A percentile compares a stretch with the other conserved stretches of the same genome.
These are phyloP conservation scores for Salpingoeca rosetta DNA, from an alignment of 78 protist genomes.

Conservation along the genomic window DNA sequence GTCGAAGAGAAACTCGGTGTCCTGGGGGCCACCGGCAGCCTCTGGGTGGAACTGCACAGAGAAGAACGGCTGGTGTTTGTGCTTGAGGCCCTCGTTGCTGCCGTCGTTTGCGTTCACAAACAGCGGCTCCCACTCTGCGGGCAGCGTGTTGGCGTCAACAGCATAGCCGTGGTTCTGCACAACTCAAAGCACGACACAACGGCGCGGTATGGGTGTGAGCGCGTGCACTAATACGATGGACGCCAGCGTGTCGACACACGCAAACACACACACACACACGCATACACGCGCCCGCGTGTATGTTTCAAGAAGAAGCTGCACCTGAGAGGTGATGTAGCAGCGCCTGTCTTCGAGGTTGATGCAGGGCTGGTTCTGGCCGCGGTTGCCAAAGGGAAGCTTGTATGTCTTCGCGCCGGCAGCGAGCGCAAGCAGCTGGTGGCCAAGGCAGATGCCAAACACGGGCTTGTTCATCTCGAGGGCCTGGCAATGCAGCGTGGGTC, in stretches of 20 bases:
- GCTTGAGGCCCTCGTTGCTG: constrained; percentile 87
- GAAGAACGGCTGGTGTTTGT: constrained; percentile 69
- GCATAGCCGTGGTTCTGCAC: constrained; percentile 83
- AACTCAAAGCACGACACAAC: too few species aligned
- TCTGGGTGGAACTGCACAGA: constrained; percentile 96
- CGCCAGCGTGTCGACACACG: too few species aligned
- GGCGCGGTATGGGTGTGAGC: too few species aligned
- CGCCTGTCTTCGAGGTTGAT: constrained; percentile 40
- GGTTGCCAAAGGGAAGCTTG: constrained; percentile 86
- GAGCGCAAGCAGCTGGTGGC: constrained; percentile 81
- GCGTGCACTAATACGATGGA: too few species aligned
- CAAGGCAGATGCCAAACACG: constrained; percentile 84
- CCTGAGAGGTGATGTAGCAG: constrained; percentile 24
- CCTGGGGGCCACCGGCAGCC: constrained; percentile 85
- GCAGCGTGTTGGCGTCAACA: constrained; percentile 72
- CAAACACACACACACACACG: too few species aligned
- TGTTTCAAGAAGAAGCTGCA: constrained; percentile 67
- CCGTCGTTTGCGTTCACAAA: constrained; percentile 86
- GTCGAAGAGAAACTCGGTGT: constrained; percentile 80
- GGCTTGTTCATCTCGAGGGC: constrained; percentile 19
- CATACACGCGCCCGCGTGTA: too few species aligned
- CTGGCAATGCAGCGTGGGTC: too few species aligned
- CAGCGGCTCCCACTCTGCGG: constrained; percentile 72
- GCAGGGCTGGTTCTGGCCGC: constrained; percentile 93
- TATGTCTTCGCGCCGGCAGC: constrained; percentile 80